Evolutionary conservation across 495 filamentous ascomycete genomes (phyloP), one percentile per base, ranked within the genome.

Genomic region (Neurospora sublineolata): DNA sequence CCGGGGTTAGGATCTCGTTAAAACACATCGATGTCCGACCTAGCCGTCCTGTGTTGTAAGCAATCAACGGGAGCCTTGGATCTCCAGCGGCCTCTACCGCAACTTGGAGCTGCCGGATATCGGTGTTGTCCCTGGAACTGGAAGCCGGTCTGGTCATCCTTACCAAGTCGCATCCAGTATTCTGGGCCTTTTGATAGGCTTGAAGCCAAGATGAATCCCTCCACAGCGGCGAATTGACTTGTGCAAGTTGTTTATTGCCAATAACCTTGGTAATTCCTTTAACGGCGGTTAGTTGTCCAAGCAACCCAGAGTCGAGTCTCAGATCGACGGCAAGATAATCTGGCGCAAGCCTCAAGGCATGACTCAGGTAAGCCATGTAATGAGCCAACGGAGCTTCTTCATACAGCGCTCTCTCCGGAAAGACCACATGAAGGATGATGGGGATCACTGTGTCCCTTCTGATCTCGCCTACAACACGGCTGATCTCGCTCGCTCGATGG

Each of bases 291-390:
- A 91, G 80, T 37, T 81, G 80, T 4, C 80, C 74, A 3, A 89
- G 76, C 4, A 80, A 73, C 3, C 80, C 75, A 5, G 86, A 76
- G 42, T 86, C 80, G 67, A 88, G 81, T 9, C 81, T 82, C n/a
- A 92, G 73, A 73, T 92, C 88, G 5, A 92, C 79, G 4, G 87
- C 84, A 20, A 89, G 76, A 75, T 90, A 93, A 74, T 93, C 91
- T 3, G 91, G 87, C 0, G 85, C 88, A 16, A 93, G 80, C 18
- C 90, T 84, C 4, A 93, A 75, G 9, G 86, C 87, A 75, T 91
- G 88, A 30, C 85, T 84, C 18, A 90, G 78, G 30, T 90, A 79
- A 30, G 84, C 82, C 18, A 89, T 75, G 77, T 90, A 91, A 23
- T 82, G 78, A 36, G 83, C 52, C 79, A 79, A 72, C 81, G 79